Conservation (phyloP, 768 basidiomycete species). For the Termitomyces titanicus region DNA sequence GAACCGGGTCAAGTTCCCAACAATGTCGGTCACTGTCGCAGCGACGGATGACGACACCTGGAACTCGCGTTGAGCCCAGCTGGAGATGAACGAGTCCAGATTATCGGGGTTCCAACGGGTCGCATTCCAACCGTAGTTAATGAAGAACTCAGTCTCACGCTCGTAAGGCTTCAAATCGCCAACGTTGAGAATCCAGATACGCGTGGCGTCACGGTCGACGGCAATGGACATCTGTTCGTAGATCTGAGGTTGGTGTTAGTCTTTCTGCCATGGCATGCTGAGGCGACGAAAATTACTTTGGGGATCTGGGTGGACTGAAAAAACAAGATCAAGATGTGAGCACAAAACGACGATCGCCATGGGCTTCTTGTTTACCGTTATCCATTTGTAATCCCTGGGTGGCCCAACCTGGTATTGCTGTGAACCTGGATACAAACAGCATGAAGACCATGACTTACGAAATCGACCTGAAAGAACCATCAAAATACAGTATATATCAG, state of each 20-base stretch:
- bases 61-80: slow-evolving; percentile 68
- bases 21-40: slow-evolving; percentile 42
- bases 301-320: not conserved
- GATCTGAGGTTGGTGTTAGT: slow-evolving; percentile 27
- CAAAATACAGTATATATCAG: not conserved
- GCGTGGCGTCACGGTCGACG: slow-evolving; percentile 50
- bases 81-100: slow-evolving; percentile 44
- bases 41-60: slow-evolving; percentile 39
- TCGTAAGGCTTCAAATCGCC: slow-evolving; percentile 78
- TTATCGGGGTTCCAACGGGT: slow-evolving; percentile 53
- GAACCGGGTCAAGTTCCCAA: slow-evolving; percentile 52
- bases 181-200: slow-evolving; percentile 72
- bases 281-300: not conserved
- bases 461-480: slow-evolving; percentile 37
- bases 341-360: not conserved
- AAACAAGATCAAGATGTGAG: not conserved
- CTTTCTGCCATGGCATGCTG: not conserved
- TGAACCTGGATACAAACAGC: not conserved
- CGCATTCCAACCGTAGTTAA: slow-evolving; percentile 58
- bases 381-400: slow-evolving; percentile 70
- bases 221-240: slow-evolving; percentile 73
- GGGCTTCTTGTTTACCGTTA: slow-evolving; percentile 36
- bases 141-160: slow-evolving; percentile 66
- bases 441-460: slow-evolving; percentile 26
- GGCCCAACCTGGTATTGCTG: slow-evolving; percentile 48